Base-by-base conservation (phyloP, 2,329 filamentous ascomycete species). In the Sordariomycetes sp. region DNA sequence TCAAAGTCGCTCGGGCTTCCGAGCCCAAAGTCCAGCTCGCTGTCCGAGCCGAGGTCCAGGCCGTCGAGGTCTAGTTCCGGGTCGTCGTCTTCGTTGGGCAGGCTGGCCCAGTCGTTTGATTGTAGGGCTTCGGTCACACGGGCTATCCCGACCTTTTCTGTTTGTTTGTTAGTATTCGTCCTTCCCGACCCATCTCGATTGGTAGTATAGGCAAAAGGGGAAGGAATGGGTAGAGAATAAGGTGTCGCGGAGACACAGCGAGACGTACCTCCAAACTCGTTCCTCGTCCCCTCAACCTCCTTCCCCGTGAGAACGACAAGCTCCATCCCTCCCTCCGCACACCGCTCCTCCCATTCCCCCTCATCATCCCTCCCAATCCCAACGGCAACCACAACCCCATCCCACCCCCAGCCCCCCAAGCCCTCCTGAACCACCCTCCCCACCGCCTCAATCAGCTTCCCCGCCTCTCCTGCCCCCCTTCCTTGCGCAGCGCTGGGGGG, bases 311-410 rank as follows among this genome's bases (percentile, higher is more conserved):
- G 72, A 63, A 83, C 78, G 45, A 87, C 78, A 69, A 81, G 85
- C 70, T 87, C 84, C 62, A 86, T 68, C 1, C 80, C 80, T 35
- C 66, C 74, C 57, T 78, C 78, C 3, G 74, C 74, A 62, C 80
- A 82, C 25, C 76, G 62, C 58, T 83, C 81, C 62, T 86, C 83
- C 82, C 82, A 86, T 60, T 78, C 75, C 32, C 82, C 79, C 12
- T 77, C 62, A 57, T 82, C 81, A 62, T 86, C 83, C 82, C 81
- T 85, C 60, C 73, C 76, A 34, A 86, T 74, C 0, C 78, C 81
- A 1, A 87, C 70, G 1, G 77, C 84, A 13, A 87, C 63, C 17
- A 75, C 73, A 0, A 85, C 81, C 1, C 84, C 84, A 58, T 86
- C 84, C 84, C 84, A 87, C 2, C 73, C 71, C 73, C 76, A 81